Evolutionary conservation across 345 rosid genomes (phyloP).

Genomic region (Brassica cretica): DNA sequence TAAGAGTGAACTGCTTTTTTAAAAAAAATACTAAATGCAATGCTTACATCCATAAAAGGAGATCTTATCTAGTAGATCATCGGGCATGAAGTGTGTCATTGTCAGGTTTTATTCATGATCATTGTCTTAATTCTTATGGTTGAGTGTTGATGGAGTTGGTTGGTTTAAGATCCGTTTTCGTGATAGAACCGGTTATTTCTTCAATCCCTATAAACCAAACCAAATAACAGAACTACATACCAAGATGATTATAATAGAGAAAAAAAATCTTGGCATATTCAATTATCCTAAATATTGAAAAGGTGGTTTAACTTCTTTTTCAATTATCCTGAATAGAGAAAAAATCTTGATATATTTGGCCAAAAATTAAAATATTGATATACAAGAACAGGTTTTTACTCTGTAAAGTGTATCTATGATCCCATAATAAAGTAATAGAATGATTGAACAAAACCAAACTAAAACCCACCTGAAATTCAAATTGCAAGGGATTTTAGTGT

Average conservation of each 20-base stretch:
- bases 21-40: not conserved
- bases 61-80: constrained; percentile 11
- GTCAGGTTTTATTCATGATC: not conserved
- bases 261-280: too few relatives aligned
- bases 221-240: not conserved
- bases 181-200: not conserved
- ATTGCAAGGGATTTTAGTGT: too few relatives aligned
- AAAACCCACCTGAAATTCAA: not conserved
- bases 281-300: not conserved
- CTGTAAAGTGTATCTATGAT: not conserved
- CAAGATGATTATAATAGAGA: not conserved
- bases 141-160: not conserved
- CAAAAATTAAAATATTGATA: not conserved
- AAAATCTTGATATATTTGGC: not conserved
- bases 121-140: not conserved
- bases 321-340: not conserved
- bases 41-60: constrained; percentile 16
- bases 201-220: not conserved
- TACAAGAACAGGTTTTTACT: not conserved
- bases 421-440: not conserved
- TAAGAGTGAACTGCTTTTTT: constrained; percentile 5
- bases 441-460: not conserved
- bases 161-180: not conserved
- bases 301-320: not conserved
- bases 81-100: not conserved